phyloP scores from a whole-genome alignment of 164 flowering plant genomes.

The Stephania yunnanensis region DNA sequence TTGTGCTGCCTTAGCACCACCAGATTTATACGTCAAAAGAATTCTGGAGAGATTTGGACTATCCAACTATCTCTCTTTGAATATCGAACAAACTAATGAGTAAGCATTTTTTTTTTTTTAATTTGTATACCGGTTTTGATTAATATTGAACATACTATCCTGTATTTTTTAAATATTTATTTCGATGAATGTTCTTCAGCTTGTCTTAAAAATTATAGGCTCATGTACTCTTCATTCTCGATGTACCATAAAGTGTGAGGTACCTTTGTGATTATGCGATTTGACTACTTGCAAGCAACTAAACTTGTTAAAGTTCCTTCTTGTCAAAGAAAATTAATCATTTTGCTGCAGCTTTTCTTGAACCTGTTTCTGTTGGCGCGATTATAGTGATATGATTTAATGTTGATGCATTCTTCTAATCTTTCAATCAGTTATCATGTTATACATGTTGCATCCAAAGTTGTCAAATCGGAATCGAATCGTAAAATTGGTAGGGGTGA shows the following conservation, averaged over 20 bases:
- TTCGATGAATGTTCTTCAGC: background rate
- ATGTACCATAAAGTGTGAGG: background rate
- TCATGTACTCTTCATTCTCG: background rate
- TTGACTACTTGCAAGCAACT: background rate
- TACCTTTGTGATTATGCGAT: background rate
- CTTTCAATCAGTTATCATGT: background rate
- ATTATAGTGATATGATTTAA: background rate
- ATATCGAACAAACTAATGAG: slow-evolving; percentile 56
- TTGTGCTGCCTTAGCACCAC: slow-evolving; percentile 95
- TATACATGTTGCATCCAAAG: background rate
- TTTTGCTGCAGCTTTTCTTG: background rate
- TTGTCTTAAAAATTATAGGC: background rate
- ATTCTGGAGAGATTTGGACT: slow-evolving; percentile 79
- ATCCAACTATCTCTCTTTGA: slow-evolving; percentile 55
- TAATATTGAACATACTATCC: background rate
- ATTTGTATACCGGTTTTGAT: too few relatives aligned
- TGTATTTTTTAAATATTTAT: background rate
- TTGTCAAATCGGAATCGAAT: too few relatives aligned
- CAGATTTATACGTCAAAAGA: slow-evolving; percentile 64
- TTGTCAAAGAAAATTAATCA: background rate
- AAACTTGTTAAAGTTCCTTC: background rate
- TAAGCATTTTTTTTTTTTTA: slow-evolving; percentile 29
- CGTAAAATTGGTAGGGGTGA: too few relatives aligned
- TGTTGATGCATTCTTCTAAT: background rate
- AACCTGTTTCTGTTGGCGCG: background rate